A percentile compares a stretch with the other conserved stretches of the same genome.
Conservation (phyloP, 2,329 filamentous ascomycete genomes). For the Trichoderma sp. region DNA sequence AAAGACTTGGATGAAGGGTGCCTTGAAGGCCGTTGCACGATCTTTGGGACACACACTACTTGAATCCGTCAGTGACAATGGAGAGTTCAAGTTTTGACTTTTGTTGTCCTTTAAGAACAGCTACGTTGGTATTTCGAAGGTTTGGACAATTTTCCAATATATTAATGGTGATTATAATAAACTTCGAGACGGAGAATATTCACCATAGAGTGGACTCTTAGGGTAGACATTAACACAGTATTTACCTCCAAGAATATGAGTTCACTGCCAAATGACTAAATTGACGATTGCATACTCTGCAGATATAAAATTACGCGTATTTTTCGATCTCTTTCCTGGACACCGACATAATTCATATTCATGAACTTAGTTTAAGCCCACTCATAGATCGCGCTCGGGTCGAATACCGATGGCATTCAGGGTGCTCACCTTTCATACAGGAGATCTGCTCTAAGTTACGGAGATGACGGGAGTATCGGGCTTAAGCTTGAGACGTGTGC, state of each 20-base stretch:
- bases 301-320: background rate
- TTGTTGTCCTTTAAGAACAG: background rate
- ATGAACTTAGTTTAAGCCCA: background rate
- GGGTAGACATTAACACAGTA: background rate
- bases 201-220: fast-evolving
- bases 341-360: background rate
- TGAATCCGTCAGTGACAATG: background rate
- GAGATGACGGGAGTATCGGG: background rate
- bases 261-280: background rate
- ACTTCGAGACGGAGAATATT: background rate
- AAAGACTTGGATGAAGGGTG: background rate
- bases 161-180: background rate
- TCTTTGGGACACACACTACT: background rate
- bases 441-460: background rate
- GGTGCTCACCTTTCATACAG: background rate
- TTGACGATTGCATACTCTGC: background rate
- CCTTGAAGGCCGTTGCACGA: background rate
- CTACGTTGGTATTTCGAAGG: background rate
- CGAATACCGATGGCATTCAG: no score
- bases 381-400: background rate
- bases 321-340: fast-evolving
- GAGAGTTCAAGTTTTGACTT: background rate
- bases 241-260: background rate
- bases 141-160: fast-evolving
- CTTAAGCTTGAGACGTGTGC: background rate